Percentiles rank a stretch among this genome's conserved stretches.
These are phyloP conservation scores for Rhinocladiella similis DNA, from an alignment of 2,329 filamentous ascomycete species.

Conservation along the genomic window DNA sequence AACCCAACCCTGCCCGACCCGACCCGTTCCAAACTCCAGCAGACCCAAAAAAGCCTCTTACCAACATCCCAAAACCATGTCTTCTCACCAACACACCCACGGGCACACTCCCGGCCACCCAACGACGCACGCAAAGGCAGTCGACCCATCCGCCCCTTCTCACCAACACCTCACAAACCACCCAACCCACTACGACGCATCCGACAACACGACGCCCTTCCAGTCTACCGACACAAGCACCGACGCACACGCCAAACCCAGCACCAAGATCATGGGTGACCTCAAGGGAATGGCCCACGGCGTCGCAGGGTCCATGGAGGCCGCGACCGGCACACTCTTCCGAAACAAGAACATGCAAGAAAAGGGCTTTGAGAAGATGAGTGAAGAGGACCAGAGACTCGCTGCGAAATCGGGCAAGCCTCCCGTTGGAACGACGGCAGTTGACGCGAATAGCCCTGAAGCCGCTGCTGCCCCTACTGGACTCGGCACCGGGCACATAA, in stretches of 20 bases:
- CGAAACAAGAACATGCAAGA: constrained; percentile 25
- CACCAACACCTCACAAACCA: background rate
- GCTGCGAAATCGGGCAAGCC: constrained; percentile 24
- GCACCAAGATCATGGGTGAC: constrained; percentile 22
- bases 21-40: background rate
- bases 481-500: background rate
- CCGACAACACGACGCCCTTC: constrained; percentile 19
- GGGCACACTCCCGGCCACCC: constrained; percentile 3
- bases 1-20: no score
- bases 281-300: constrained; percentile 24
- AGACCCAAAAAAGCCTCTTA: background rate
- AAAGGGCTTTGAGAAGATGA: constrained; percentile 28
- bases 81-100: background rate
- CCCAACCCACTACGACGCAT: constrained; percentile 4
- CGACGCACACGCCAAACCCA: constrained; percentile 9
- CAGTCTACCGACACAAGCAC: constrained; percentile 23
- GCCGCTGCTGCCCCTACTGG: no score
- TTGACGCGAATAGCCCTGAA: constrained; percentile 4
- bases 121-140: background rate
- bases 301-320: constrained; percentile 21
- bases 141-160: background rate
- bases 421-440: constrained; percentile 21
- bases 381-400: constrained; percentile 21
- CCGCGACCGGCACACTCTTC: constrained; percentile 21
- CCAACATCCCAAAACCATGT: background rate